phyloP scores from a whole-genome alignment of 2,329 filamentous ascomycete species.

The Aspergillus sp. region DNA sequence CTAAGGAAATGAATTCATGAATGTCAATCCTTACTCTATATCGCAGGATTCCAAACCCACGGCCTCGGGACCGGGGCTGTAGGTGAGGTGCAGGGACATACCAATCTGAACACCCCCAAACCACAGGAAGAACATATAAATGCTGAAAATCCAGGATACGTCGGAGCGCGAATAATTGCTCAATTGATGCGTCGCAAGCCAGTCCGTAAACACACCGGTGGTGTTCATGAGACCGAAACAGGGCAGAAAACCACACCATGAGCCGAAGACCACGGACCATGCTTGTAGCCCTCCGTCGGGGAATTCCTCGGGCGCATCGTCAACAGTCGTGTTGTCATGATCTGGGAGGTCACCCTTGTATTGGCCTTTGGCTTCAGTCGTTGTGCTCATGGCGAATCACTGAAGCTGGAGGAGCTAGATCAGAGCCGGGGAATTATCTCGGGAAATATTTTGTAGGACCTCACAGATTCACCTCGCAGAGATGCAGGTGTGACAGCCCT shows the following conservation, averaged over 20 bases:
- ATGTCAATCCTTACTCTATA: too few relatives aligned
- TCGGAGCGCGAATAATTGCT: conserved; percentile 30
- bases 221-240: conserved; percentile 45
- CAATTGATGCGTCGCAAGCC: conserved; percentile 38
- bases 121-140: conserved; percentile 42
- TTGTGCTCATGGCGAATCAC: too few relatives aligned
- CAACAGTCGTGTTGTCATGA: too few relatives aligned
- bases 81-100: background rate
- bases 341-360: too few relatives aligned
- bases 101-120: conserved; percentile 26
- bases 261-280: conserved; percentile 46
- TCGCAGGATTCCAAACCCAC: too few relatives aligned
- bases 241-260: conserved; percentile 38
- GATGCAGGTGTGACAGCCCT: too few relatives aligned
- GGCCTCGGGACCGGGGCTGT: too few relatives aligned
- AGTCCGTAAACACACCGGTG: conserved; percentile 41
- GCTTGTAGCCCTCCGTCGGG: conserved; percentile 45
- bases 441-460: too few relatives aligned
- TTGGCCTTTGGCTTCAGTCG: too few relatives aligned
- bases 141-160: conserved; percentile 45
- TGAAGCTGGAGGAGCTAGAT: too few relatives aligned
- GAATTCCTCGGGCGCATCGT: background rate
- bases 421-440: too few relatives aligned
- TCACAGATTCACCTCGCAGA: too few relatives aligned
- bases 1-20: background rate